These are phyloP conservation scores for Colletotrichum lentis DNA, from an alignment of 2,329 filamentous ascomycete genomes.

Conservation along the genomic window DNA sequence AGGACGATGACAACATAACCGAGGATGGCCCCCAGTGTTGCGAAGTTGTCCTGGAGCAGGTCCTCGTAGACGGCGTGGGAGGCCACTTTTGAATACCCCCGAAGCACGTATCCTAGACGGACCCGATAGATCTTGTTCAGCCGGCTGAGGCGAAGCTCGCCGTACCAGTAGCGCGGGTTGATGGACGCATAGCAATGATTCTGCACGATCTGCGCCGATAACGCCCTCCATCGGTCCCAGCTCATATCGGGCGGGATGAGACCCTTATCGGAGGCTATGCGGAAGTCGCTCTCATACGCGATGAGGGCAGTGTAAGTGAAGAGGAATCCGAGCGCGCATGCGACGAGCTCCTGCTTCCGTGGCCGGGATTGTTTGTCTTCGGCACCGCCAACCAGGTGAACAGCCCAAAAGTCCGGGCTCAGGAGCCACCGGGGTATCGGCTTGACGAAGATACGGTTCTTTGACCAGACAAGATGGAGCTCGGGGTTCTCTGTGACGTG, in stretches of 20 bases:
- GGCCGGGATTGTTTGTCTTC: constrained; percentile 3
- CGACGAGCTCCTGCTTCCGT: constrained; percentile 41
- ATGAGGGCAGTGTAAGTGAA: constrained; percentile 51
- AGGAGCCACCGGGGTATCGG: constrained; percentile 53
- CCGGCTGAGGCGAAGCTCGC: constrained; percentile 51
- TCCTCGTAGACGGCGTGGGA: constrained; percentile 36
- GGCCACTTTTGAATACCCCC: constrained; percentile 34
- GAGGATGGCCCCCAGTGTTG: constrained; percentile 26
- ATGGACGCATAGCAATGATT: constrained; percentile 44
- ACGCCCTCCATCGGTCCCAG: constrained; percentile 50
- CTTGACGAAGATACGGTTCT: constrained; percentile 50
- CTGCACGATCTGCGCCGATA: constrained; percentile 41
- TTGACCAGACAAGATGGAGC: constrained; percentile 52
- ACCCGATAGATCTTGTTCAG: constrained; percentile 54
- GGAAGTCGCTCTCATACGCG: constrained; percentile 50
- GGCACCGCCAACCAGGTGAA: constrained; percentile 35
- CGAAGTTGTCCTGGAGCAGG: constrained; percentile 33
- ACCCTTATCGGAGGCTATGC: constrained; percentile 46
- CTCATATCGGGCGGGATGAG: constrained; percentile 47
- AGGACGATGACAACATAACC: constrained; percentile 55
- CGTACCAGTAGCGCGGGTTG: constrained; percentile 51
- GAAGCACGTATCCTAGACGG: constrained; percentile 28
- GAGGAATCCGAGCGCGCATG: constrained; percentile 49
- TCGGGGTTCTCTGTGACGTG: constrained; percentile 50
- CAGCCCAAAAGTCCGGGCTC: constrained; percentile 48